Evolutionary conservation across 2,329 filamentous ascomycete genomes (phyloP), one percentile per base, ranked within the genome.

Genomic region (Trichoderma sp.): DNA sequence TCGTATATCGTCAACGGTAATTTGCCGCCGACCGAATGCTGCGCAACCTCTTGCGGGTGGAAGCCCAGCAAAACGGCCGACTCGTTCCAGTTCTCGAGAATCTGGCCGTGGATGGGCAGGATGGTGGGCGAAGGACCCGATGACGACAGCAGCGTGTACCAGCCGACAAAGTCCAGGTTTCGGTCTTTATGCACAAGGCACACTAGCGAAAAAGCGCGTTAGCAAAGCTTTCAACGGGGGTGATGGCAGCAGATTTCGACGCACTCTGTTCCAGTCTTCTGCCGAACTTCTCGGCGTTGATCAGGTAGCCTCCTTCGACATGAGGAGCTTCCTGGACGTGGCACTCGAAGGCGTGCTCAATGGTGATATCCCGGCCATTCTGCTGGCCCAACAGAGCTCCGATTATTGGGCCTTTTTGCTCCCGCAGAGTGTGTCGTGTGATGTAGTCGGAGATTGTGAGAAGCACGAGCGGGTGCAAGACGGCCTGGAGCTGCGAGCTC

Each of bases 401-500:
- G 3, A 94, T 87, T 19, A 97, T 86, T 17, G 93, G 93, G 0
- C 92, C 92, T 19, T 83, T 78, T 74, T 93, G 89, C 63, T 88
- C 83, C 68, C 95, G 89, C 67, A 97, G 85, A 1, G 90, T 92
- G 79, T 97, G 94, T 69, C 95, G 89, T 68, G 94, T 97, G 78
- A 98, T 93, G 78, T 97, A 96, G 80, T 99, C 95, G 73, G 94
- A 97, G 74, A 99, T 95, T 71, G 92, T 96, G 80, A 99, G 92
- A 72, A 98, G 90, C 63, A 97, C 94, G 58, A 99, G 89, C 29
- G 95, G 95, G 76, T 99, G 95, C 19, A 99, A 88, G 73, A 93
- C 89, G 67, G 93, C 88, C 71, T 93, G 90, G 53, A 96, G 87
- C 78, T 95, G 92, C 50, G 86, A 86, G 72, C 88, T 85, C 79